phyloP scores from a whole-genome alignment of 495 filamentous ascomycete genomes.

The Aspergillus sparsus region DNA sequence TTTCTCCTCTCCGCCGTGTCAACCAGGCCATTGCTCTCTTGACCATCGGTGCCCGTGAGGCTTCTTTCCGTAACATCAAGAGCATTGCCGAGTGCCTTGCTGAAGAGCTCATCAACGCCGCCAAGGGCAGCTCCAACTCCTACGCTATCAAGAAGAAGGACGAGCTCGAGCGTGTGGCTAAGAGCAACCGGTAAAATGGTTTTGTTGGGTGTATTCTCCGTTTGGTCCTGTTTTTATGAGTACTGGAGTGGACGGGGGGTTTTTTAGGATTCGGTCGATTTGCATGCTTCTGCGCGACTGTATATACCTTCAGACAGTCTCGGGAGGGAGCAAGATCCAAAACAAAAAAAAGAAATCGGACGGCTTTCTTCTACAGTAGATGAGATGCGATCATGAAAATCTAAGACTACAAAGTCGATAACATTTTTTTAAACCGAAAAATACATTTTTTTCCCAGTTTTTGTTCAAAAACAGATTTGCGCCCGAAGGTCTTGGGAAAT shows the following conservation, averaged over 20 bases:
- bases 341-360: slow-evolving; percentile 45
- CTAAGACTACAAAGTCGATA: slow-evolving; percentile 38
- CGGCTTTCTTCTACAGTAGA: slow-evolving; percentile 49
- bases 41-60: slow-evolving; percentile 96
- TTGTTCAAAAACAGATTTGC: slow-evolving; percentile 3
- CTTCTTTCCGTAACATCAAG: slow-evolving; percentile 99
- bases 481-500: neutral
- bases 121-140: slow-evolving; percentile 99
- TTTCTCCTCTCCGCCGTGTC: slow-evolving; percentile 97
- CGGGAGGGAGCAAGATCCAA: slow-evolving; percentile 42
- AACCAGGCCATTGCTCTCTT: slow-evolving; percentile 99
- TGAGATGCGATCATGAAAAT: slow-evolving; percentile 51
- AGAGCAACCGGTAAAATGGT: slow-evolving; percentile 91
- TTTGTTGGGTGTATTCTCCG: slow-evolving; percentile 49
- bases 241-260: slow-evolving; percentile 53
- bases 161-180: slow-evolving; percentile 99
- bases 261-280: slow-evolving; percentile 51
- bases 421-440: slow-evolving; percentile 37
- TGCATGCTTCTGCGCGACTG: slow-evolving; percentile 50
- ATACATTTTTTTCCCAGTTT: slow-evolving; percentile 24
- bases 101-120: slow-evolving; percentile 99
- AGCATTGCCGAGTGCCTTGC: slow-evolving; percentile 96
- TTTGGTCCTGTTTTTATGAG: slow-evolving; percentile 49
- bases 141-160: slow-evolving; percentile 99
- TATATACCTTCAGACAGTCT: slow-evolving; percentile 48